These are phyloP conservation scores for Hymenoscyphus repandus DNA, from an alignment of 2,329 filamentous ascomycete species.

Conservation along the genomic window DNA sequence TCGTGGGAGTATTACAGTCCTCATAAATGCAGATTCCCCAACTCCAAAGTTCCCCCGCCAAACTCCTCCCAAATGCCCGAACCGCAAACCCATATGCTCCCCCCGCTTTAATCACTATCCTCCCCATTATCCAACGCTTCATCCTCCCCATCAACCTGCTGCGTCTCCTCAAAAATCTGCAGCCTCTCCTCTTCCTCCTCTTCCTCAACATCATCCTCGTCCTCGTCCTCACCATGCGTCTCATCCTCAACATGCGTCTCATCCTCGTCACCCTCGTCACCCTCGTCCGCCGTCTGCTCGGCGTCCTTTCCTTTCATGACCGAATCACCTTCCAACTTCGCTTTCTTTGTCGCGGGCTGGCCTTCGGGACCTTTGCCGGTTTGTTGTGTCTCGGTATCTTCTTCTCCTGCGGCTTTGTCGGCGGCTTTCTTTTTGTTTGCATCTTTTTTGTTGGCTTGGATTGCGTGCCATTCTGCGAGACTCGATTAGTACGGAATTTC, in stretches of 20 bases:
- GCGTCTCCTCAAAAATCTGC: conserved; percentile 51
- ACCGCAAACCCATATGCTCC: neutral
- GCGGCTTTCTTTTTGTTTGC: conserved; percentile 67
- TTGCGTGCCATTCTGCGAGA: conserved; percentile 59
- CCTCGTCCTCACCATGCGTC: conserved; percentile 46
- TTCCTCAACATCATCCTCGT: conserved; percentile 49
- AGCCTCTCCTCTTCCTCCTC: conserved; percentile 48
- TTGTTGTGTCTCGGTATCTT: conserved; percentile 6
- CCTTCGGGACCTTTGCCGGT: conserved; percentile 20
- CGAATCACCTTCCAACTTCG: conserved; percentile 38
- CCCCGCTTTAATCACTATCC: conserved; percentile 34
- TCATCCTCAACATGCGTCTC: conserved; percentile 42
- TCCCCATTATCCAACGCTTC: conserved; percentile 58
- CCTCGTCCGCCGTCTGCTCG: conserved; percentile 32
- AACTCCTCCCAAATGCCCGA: conserved; percentile 1
- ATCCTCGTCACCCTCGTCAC: conserved; percentile 36
- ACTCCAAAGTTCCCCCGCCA: neutral
- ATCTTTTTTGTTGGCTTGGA: conserved; percentile 67
- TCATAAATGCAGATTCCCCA: too few relatives aligned
- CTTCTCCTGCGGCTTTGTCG: conserved; percentile 40
- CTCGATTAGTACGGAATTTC: neutral
- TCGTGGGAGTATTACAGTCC: too few relatives aligned
- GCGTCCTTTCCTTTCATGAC: conserved; percentile 36
- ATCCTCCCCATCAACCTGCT: conserved; percentile 41
- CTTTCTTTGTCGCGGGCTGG: conserved; percentile 29